These are phyloP conservation scores for Sistotremastrum niveocremeum DNA, from an alignment of 768 basidiomycete genomes.

Conservation along the genomic window DNA sequence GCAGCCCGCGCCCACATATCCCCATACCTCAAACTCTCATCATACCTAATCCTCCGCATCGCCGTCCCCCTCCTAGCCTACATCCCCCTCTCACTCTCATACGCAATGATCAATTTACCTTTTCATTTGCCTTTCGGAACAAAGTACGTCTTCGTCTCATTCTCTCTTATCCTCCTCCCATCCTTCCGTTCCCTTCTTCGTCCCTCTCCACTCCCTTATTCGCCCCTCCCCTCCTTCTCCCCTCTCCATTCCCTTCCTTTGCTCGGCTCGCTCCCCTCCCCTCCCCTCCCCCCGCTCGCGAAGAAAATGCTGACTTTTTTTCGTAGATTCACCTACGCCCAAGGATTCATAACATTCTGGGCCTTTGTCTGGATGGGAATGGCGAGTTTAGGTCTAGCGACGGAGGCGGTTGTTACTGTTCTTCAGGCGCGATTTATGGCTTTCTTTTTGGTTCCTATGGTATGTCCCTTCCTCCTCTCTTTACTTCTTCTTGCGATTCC, in stretches of 20 bases:
- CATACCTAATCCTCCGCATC: conserved; percentile 23
- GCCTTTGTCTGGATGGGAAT: conserved; percentile 20
- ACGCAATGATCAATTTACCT: conserved; percentile 29
- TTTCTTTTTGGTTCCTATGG: conserved; percentile 20
- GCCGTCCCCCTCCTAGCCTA: conserved; percentile 22
- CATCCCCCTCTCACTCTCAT: conserved; percentile 25
- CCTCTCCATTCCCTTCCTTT: too few relatives aligned
- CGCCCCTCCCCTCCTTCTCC: too few relatives aligned
- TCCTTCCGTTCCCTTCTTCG: too few relatives aligned
- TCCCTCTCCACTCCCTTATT: too few relatives aligned
- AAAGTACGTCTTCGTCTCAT: conserved; percentile 14
- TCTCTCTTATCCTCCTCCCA: not conserved
- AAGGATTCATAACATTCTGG: conserved; percentile 19
- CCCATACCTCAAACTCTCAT: conserved; percentile 22
- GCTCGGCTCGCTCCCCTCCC: too few relatives aligned
- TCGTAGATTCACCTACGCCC: not conserved
- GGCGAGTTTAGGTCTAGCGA: conserved; percentile 20
- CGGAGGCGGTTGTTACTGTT: conserved; percentile 21
- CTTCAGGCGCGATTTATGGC: conserved; percentile 19
- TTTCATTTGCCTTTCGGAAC: conserved; percentile 29
- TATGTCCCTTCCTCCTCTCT: conserved; percentile 6
- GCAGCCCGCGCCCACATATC: conserved; percentile 18
- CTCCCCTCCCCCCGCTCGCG: too few relatives aligned
- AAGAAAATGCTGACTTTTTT: too few relatives aligned
- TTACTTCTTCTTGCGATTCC: too few relatives aligned